Conservation (phyloP, 768 basidiomycete species). For the Lactarius hatsudake region DNA sequence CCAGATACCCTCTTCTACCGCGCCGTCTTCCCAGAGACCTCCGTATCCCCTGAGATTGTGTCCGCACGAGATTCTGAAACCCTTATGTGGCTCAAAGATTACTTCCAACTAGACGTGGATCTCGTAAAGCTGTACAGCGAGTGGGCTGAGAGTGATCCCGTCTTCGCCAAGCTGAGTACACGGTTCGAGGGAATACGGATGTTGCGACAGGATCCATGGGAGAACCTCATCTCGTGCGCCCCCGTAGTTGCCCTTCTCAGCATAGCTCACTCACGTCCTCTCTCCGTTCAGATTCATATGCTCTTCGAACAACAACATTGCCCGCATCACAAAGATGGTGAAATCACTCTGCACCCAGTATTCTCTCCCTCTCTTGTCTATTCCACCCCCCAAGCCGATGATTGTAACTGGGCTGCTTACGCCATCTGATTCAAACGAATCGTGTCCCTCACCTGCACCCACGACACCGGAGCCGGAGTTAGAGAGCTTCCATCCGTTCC, state of each 20-base stretch:
- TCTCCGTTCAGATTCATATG: slow-evolving; percentile 78
- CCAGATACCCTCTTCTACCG: slow-evolving; percentile 65
- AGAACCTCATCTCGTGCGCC: slow-evolving; percentile 88
- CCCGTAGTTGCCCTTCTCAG: background rate
- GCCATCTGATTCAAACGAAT: slow-evolving; percentile 17
- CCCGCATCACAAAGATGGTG: slow-evolving; percentile 92
- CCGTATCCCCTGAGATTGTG: slow-evolving; percentile 35
- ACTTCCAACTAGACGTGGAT: slow-evolving; percentile 85
- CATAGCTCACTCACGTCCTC: background rate
- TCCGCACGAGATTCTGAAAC: slow-evolving; percentile 59
- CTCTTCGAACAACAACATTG: slow-evolving; percentile 95
- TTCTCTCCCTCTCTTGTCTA: slow-evolving; percentile 63
- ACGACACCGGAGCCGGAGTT: slow-evolving; percentile 25
- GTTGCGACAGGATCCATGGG: slow-evolving; percentile 92
- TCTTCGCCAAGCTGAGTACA: slow-evolving; percentile 62
- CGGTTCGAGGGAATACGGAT: slow-evolving; percentile 83
- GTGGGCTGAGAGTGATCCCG: slow-evolving; percentile 72
- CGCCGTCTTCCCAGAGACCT: slow-evolving; percentile 54
- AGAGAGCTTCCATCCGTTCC: slow-evolving; percentile 75
- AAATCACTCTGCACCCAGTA: slow-evolving; percentile 76
- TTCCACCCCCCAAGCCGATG: slow-evolving; percentile 34
- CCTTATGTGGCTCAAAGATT: slow-evolving; percentile 71
- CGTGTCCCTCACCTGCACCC: slow-evolving; percentile 20
- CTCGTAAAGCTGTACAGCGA: slow-evolving; percentile 65
- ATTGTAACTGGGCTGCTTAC: slow-evolving; percentile 35